These are phyloP conservation scores for Solanum aculeatissimum DNA, from an alignment of 305 asterid genomes.

Conservation along the genomic window DNA sequence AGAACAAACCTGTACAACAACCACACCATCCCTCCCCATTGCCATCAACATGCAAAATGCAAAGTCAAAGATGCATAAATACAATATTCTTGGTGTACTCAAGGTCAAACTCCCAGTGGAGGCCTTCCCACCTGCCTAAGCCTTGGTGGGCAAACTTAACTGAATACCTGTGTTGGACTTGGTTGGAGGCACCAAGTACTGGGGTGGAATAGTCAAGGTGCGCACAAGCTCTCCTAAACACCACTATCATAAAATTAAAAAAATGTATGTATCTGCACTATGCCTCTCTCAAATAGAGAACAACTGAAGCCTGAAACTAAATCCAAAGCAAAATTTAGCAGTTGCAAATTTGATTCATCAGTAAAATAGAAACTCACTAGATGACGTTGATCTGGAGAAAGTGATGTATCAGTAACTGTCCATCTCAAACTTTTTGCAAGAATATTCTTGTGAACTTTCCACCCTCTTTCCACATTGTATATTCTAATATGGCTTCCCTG, in stretches of 20 bases:
- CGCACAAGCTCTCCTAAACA: neutral
- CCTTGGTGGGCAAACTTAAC: neutral
- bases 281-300: neutral
- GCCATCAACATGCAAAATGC: neutral
- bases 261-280: neutral
- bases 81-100: neutral
- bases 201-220: neutral
- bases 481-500: conserved; percentile 84
- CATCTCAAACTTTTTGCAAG: conserved; percentile 75
- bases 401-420: conserved; percentile 80
- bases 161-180: neutral
- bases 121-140: neutral
- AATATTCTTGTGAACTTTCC: conserved; percentile 76
- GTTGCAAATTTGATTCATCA: neutral
- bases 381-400: conserved; percentile 65
- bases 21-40: neutral
- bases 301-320: neutral
- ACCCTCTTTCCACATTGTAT: conserved; percentile 68
- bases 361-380: conserved; percentile 43
- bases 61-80: neutral
- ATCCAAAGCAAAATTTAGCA: neutral
- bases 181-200: neutral
- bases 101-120: neutral
- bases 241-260: neutral
- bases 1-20: neutral